These are phyloP conservation scores for Fusarium dlaminii DNA, from an alignment of 2,329 filamentous ascomycete genomes.

Conservation along the genomic window DNA sequence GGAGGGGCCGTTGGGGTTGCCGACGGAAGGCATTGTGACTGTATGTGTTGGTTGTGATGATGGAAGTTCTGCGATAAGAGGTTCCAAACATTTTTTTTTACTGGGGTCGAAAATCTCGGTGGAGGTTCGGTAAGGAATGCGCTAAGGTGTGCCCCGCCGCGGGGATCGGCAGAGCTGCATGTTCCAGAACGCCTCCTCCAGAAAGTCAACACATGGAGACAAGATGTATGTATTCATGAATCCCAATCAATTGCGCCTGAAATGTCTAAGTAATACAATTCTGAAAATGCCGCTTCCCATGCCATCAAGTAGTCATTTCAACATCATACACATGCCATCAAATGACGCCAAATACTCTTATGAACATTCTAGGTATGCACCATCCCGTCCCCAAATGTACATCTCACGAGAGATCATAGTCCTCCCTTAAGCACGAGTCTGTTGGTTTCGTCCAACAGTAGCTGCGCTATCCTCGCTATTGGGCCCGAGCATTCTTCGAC, in stretches of 20 bases:
- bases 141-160: conserved; percentile 25
- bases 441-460: conserved; percentile 48
- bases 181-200: conserved; percentile 20
- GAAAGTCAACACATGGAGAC: neutral
- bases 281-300: neutral
- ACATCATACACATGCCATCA: neutral
- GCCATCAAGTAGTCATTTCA: neutral
- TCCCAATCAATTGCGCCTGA: neutral
- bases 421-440: conserved; percentile 6
- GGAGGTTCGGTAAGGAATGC: conserved; percentile 18
- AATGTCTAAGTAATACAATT: conserved; percentile 4
- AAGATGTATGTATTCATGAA: neutral
- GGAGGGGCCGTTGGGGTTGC: conserved; percentile 67
- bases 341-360: neutral
- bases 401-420: neutral
- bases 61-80: conserved; percentile 20
- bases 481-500: conserved; percentile 47
- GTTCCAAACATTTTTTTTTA: conserved; percentile 30
- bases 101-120: conserved; percentile 29
- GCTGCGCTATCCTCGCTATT: conserved; percentile 40
- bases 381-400: neutral
- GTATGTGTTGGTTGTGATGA: neutral
- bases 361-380: neutral
- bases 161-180: conserved; percentile 13
- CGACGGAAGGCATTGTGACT: conserved; percentile 61